Percentiles rank a stretch among this genome's conserved stretches.
Conservation (phyloP, 441 rosid genomes). For the Pelargonium citronellum region DNA sequence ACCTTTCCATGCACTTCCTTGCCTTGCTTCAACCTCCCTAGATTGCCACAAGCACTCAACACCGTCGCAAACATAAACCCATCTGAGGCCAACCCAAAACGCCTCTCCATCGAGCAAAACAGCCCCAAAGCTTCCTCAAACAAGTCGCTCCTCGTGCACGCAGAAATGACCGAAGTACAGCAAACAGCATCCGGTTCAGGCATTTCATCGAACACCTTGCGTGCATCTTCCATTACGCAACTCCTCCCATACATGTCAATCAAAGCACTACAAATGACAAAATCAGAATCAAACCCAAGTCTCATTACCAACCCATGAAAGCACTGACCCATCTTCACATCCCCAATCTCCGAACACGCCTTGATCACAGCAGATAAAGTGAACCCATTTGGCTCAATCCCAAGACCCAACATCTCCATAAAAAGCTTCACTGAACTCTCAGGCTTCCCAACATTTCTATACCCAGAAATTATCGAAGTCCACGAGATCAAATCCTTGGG, state of each 20-base stretch:
- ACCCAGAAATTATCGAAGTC: slow-evolving; percentile 75
- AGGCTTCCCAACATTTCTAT: slow-evolving; percentile 41
- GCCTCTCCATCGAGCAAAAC: slow-evolving; percentile 50
- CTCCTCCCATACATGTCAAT: slow-evolving; percentile 68
- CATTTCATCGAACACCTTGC: slow-evolving; percentile 62
- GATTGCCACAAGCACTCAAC: slow-evolving; percentile 72
- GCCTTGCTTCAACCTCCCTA: slow-evolving; percentile 61
- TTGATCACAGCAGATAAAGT: slow-evolving; percentile 60
- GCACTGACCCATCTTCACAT: slow-evolving; percentile 42
- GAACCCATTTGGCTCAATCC: slow-evolving; percentile 63
- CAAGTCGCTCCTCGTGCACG: slow-evolving; percentile 54
- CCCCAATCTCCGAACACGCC: slow-evolving; percentile 56
- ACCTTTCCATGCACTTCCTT: slow-evolving; percentile 65
- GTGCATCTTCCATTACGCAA: slow-evolving; percentile 36
- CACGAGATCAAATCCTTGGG: slow-evolving; percentile 65
- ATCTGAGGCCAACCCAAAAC: slow-evolving; percentile 45
- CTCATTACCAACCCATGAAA: slow-evolving; percentile 58
- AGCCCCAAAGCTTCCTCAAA: slow-evolving; percentile 44
- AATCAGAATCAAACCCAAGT: slow-evolving; percentile 51
- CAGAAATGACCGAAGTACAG: slow-evolving; percentile 69
- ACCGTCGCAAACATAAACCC: slow-evolving; percentile 64
- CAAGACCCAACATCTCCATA: slow-evolving; percentile 49
- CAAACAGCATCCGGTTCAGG: slow-evolving; percentile 62
- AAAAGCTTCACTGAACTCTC: slow-evolving; percentile 47
- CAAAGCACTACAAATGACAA: slow-evolving; percentile 52